A percentile compares a stretch with the other conserved stretches of the same genome.
Conservation (phyloP, 106 monocot species). For the Apostasia ramifera region DNA sequence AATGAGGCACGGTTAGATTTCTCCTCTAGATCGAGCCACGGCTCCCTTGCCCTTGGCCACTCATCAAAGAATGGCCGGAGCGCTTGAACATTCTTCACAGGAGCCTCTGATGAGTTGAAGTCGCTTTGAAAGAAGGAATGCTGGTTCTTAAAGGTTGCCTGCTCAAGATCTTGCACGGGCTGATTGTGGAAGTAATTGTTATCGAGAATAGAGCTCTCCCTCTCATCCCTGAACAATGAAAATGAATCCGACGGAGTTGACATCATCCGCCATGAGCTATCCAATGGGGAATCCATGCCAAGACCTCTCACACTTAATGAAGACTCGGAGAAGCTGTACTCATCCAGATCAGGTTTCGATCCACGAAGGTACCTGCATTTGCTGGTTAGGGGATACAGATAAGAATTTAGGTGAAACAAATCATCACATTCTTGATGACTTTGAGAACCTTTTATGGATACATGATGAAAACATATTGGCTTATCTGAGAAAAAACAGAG, state of each 20-base stretch:
- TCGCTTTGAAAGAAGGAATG: constrained; percentile 36
- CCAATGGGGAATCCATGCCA: constrained; percentile 31
- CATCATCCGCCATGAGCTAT: constrained; percentile 50
- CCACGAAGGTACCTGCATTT: constrained; percentile 42
- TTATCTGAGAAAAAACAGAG: too few species aligned
- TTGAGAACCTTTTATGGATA: too few species aligned
- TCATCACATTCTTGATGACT: too few species aligned
- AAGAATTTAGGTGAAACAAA: too few species aligned
- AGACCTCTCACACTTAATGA: constrained; percentile 39
- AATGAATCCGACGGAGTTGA: constrained; percentile 25
- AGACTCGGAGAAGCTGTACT: constrained; percentile 46
- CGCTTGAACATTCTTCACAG: constrained; percentile 33
- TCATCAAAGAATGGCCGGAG: constrained; percentile 78
- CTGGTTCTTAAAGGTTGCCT: constrained; percentile 25
- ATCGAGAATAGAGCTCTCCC: constrained; percentile 17
- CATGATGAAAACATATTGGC: too few species aligned
- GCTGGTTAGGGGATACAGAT: too few species aligned
- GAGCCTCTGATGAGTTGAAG: constrained; percentile 21
- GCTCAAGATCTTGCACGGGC: constrained; percentile 21
- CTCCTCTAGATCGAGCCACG: constrained; percentile 60
- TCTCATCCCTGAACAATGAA: constrained; percentile 17
- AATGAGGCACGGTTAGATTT: constrained; percentile 38
- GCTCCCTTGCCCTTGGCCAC: constrained; percentile 56
- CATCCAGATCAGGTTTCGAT: constrained; percentile 24
- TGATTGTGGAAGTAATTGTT: constrained; percentile 34